Percentiles rank a stretch among this genome's conserved stretches.
Evolutionary conservation across 2,329 filamentous ascomycete species (phyloP).

Genomic region (Didymella segeticola): DNA sequence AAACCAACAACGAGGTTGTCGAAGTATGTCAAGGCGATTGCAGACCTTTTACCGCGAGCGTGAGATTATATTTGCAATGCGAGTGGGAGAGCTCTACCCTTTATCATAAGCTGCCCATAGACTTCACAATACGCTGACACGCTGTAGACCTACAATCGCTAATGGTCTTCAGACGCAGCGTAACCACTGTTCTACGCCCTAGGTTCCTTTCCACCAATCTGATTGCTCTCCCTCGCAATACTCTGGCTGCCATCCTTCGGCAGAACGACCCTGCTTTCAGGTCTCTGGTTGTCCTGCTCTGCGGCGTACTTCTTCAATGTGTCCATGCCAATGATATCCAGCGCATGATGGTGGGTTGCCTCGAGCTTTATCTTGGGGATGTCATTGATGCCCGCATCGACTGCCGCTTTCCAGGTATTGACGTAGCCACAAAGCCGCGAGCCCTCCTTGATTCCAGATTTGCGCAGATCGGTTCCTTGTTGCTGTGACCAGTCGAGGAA

Average conservation of each 20-base stretch:
- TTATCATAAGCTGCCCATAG: too few species aligned
- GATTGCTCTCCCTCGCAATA: conserved; percentile 24
- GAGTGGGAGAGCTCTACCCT: too few species aligned
- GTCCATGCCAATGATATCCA: conserved; percentile 55
- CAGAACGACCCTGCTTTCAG: conserved; percentile 13
- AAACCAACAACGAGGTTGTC: too few species aligned
- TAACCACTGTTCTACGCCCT: conserved; percentile 26
- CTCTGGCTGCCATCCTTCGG: conserved; percentile 15
- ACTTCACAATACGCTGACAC: too few species aligned
- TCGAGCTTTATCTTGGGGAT: conserved; percentile 56
- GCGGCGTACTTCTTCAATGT: conserved; percentile 57
- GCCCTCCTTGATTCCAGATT: conserved; percentile 60
- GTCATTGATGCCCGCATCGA: conserved; percentile 24
- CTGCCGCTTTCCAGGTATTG: conserved; percentile 59
- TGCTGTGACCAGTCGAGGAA: conserved; percentile 66
- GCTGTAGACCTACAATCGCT: too few species aligned
- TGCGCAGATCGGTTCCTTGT: conserved; percentile 64
- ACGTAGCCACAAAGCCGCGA: conserved; percentile 68
- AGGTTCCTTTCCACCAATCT: conserved; percentile 38
- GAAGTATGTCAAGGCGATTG: too few species aligned
- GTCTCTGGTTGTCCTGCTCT: conserved; percentile 37
- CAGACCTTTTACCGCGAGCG: too few species aligned
- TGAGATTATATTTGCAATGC: too few species aligned
- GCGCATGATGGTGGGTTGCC: conserved; percentile 59
- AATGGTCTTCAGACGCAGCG: too few species aligned